Percentiles rank a stretch among this genome's conserved stretches.
Conservation (phyloP, 2,329 filamentous ascomycete genomes). For the Fusarium buharicum region DNA sequence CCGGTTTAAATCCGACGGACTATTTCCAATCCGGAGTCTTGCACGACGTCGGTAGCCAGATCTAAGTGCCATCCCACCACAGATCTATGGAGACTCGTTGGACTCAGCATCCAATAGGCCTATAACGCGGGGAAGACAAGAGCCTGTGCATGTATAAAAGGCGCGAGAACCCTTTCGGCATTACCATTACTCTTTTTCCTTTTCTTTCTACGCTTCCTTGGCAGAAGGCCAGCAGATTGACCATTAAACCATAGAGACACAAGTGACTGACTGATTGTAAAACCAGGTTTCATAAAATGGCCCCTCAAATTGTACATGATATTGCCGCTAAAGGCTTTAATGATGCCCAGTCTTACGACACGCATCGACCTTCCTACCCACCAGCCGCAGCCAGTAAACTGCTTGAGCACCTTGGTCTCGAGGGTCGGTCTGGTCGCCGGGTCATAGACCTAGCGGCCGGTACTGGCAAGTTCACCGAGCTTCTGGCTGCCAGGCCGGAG, state of each 20-base stretch:
- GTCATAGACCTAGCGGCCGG: slow-evolving; percentile 74
- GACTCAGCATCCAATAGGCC: slow-evolving; percentile 1
- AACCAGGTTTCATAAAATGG: slow-evolving; percentile 25
- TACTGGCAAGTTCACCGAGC: slow-evolving; percentile 76
- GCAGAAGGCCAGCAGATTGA: slow-evolving; percentile 1
- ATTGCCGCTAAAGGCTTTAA: slow-evolving; percentile 68
- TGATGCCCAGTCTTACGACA: slow-evolving; percentile 72
- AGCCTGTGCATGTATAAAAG: slow-evolving; percentile 33
- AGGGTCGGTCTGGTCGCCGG: slow-evolving; percentile 56
- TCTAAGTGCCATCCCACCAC: slow-evolving; percentile 34
- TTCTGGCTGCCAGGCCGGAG: slow-evolving; percentile 68
- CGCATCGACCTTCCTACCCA: slow-evolving; percentile 74
- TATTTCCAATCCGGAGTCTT: slow-evolving; percentile 25
- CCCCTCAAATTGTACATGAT: slow-evolving; percentile 59
- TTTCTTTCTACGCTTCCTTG: slow-evolving; percentile 7
- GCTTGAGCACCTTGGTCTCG: slow-evolving; percentile 64
- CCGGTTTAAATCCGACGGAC: slow-evolving; percentile 40
- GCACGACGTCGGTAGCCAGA: slow-evolving; percentile 20
- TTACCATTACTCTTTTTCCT: not conserved
- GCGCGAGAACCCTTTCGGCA: not conserved
- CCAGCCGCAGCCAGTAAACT: slow-evolving; percentile 66
- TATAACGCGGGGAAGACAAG: slow-evolving; percentile 28
- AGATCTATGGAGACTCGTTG: slow-evolving; percentile 11
- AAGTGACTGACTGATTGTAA: slow-evolving; percentile 5
- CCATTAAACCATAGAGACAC: slow-evolving; percentile 2